Evolutionary conservation across 1,139 yeast species (phyloP), one percentile per base, ranked within the genome.

Genomic region (Hansenula sp.): DNA sequence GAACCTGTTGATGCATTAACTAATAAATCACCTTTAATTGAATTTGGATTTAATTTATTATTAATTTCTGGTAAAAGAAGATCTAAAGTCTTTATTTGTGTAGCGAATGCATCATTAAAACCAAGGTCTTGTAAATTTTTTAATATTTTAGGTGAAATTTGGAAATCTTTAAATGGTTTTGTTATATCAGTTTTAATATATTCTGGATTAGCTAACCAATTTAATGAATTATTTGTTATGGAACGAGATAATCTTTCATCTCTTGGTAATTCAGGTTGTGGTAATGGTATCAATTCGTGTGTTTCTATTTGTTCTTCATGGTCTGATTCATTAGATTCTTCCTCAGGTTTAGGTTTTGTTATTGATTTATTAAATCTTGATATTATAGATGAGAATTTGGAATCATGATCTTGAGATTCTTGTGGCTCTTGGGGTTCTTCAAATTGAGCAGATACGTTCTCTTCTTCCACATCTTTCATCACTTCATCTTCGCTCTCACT

Each of bases 1-100:
- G 96, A 85, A 39, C 99, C 99, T 0, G 99, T 92, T 6, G 95
- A 79, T 2, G 98, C 96, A 60, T 92, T 90, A 6, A 92, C 96
- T 37, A 92, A 67, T 16, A 89, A 64, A 59, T 92, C 96, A 18
- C 92, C 90, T 44, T 60, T 59, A 9, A 44, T 44, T 13, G 64
- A 56, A 34, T 65, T 71, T 1, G 95, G 94, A 35, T 74, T 69
- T n/a, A 80, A 55, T 40, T 59, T 64, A 46, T 69, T 71, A 32
- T 64, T 61, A 13, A 71, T 68, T 45, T 80, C 85, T 6, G 67
- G 64, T 26, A 85, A 55, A 22, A 87, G 58, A 19, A 74, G 59
- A 12, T 82, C 75, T 38, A 86, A 66, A 1, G 86, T 85, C 2
- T 81, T 73, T 1, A 80, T 66, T 58, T 88, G 96, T 9, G 88